These are phyloP conservation scores for Talaromyces thailandensis DNA, from an alignment of 495 filamentous ascomycete species.

Conservation along the genomic window DNA sequence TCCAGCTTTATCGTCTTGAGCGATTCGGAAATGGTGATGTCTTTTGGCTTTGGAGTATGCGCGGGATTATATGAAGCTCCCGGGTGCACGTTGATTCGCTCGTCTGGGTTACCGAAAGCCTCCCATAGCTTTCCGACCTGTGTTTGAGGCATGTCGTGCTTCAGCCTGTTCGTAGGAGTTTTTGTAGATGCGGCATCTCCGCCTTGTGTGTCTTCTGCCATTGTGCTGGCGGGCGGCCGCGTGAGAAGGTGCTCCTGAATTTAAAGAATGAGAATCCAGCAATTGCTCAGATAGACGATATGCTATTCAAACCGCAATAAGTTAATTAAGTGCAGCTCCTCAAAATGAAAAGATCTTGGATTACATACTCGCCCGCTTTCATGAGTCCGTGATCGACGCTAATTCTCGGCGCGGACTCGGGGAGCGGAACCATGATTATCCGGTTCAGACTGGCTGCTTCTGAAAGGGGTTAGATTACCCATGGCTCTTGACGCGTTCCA, in stretches of 20 bases:
- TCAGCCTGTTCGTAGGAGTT: constrained; percentile 19
- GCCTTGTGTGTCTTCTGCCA: constrained; percentile 50
- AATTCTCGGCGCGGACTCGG: background rate
- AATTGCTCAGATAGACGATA: background rate
- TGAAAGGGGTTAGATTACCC: background rate
- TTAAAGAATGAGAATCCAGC: background rate
- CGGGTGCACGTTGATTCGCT: constrained; percentile 40
- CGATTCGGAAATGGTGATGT: constrained; percentile 44
- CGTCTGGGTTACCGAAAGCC: constrained; percentile 40
- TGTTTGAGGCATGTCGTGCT: constrained; percentile 33
- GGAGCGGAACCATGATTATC: background rate
- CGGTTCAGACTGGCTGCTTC: background rate
- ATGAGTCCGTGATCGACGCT: background rate
- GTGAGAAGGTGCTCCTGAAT: background rate
- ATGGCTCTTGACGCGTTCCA: background rate
- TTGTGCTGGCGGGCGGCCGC: constrained; percentile 16
- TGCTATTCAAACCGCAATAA: too few species aligned
- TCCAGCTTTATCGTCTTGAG: constrained; percentile 46
- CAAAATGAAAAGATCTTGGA: background rate
- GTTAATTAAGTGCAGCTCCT: background rate
- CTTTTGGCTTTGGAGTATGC: constrained; percentile 30
- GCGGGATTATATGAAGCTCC: constrained; percentile 36
- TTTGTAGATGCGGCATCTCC: background rate
- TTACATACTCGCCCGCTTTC: background rate
- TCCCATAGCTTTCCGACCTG: constrained; percentile 45